Percentiles rank a stretch among this genome's conserved stretches.
phyloP scores from a whole-genome alignment of 176 grass and related monocot species.

The Avena eriantha region DNA sequence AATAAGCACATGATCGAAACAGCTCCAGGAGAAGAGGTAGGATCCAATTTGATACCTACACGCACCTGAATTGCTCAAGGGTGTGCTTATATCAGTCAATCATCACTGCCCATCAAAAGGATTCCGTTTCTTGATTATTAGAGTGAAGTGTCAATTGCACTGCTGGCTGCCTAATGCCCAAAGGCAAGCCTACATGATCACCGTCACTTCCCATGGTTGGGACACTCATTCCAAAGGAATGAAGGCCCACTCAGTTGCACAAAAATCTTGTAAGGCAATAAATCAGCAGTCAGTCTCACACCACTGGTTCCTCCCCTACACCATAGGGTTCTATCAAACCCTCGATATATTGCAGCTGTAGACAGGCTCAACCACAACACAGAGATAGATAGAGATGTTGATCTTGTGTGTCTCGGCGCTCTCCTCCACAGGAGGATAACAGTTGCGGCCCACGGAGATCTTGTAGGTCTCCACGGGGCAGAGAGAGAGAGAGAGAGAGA shows the following conservation, averaged over 20 bases:
- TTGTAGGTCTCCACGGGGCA: too few relatives aligned
- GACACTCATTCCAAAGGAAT: too few relatives aligned
- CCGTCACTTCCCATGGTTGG: too few relatives aligned
- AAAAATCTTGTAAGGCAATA: too few relatives aligned
- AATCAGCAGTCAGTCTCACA: too few relatives aligned
- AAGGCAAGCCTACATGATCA: not conserved
- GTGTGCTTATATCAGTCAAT: slow-evolving; percentile 34
- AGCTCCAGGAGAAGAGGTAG: not conserved
- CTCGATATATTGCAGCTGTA: too few relatives aligned
- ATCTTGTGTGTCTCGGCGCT: too few relatives aligned
- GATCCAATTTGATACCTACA: slow-evolving; percentile 13
- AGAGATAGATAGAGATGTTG: too few relatives aligned
- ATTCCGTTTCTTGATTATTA: not conserved
- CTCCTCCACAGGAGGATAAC: not conserved
- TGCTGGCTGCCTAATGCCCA: not conserved
- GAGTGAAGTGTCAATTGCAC: not conserved
- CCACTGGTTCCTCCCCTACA: not conserved
- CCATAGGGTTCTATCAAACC: not conserved
- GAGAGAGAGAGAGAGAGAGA: too few relatives aligned
- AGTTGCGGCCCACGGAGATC: too few relatives aligned
- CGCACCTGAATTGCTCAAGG: not conserved
- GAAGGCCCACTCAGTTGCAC: too few relatives aligned
- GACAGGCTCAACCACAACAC: too few relatives aligned
- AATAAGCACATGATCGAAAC: slow-evolving; percentile 5
- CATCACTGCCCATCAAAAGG: slow-evolving; percentile 21